Evolutionary conservation across 1,139 yeast genomes (phyloP), one percentile per base, ranked within the genome.

Genomic region (Nematodospora anomalae): DNA sequence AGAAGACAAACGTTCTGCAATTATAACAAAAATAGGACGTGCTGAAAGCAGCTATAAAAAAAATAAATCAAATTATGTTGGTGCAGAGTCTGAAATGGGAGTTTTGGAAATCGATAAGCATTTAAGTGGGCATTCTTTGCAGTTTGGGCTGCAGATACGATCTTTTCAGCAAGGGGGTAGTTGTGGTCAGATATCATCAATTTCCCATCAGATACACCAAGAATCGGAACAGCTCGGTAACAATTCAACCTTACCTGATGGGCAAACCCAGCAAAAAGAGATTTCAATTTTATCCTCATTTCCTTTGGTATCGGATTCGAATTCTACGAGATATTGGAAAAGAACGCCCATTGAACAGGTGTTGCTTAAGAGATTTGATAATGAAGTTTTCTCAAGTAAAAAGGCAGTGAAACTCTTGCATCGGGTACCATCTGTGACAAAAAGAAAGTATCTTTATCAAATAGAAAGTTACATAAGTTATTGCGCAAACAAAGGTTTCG

Each of bases 401-500:
- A 30, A 24, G 3, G 47, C 46, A 12, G 22, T 31, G 13, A 32
- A 26, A 11, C 16, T 32, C 8, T 16, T 41, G 15, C 24, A 9
- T 10, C 26, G 11, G n/a, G 37, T 42, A 12, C 33, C 29, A 20
- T n/a, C 10, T 7, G 44, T 42, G 21, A 42, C 45, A 8, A 37
- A 28, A 29, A 41, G 40, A 11, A 43, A 37, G 21, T 35, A 42
- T 25, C 22, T 44, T 20, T 37, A 42, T n/a, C 44, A 40, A 16
- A 44, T 44, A 2, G 32, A 31, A 25, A n/a, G 40, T 14, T 44
- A 42, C 18, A 30, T 44, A 23, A 28, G 39, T 15, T 35, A 29
- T 22, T 44, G 47, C 36, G 45, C 44, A n/a, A 40, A 33, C 23
- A 35, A 36, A 20, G 46, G 47, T 3, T 21, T 40, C 21, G 34